Evolutionary conservation across 2,329 filamentous ascomycete species (phyloP).

Genomic region (Xylaria sp.): DNA sequence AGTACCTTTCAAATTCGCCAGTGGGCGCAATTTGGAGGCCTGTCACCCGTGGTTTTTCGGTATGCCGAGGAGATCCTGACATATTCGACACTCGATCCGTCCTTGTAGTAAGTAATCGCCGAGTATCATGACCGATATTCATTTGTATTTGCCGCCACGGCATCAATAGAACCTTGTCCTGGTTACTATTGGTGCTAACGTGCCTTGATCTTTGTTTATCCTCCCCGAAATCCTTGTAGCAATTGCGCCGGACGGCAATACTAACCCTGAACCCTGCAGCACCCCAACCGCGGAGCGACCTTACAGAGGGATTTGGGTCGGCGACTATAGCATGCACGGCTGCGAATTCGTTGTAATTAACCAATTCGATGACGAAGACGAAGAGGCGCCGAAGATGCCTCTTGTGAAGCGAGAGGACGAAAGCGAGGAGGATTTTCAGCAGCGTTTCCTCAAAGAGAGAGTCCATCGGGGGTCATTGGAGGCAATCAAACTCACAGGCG

Average conservation of each 20-base stretch:
- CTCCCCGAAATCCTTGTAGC: not conserved
- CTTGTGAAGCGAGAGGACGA: constrained; percentile 40
- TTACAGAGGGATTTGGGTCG: constrained; percentile 86
- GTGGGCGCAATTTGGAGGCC: constrained; percentile 62
- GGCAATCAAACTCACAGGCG: constrained; percentile 87
- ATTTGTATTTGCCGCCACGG: not conserved
- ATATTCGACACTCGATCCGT: constrained; percentile 64
- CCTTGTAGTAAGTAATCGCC: constrained; percentile 48
- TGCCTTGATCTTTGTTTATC: not conserved
- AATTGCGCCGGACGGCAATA: not conserved
- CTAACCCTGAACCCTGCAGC: constrained; percentile 13
- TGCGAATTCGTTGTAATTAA: constrained; percentile 81
- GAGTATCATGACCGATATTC: not conserved
- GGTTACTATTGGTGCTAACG: not conserved
- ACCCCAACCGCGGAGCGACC: constrained; percentile 75
- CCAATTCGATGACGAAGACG: constrained; percentile 60
- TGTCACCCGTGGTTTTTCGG: constrained; percentile 40
- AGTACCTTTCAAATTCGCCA: constrained; percentile 67
- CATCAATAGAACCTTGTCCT: not conserved
- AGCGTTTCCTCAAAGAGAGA: constrained; percentile 41
- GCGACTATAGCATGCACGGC: constrained; percentile 82
- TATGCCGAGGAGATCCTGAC: constrained; percentile 56
- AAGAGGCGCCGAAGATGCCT: constrained; percentile 38
- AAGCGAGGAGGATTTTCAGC: constrained; percentile 41
- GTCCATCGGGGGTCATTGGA: constrained; percentile 64